A percentile compares a stretch with the other conserved stretches of the same genome.
phyloP scores from a whole-genome alignment of 345 rosid species.

The Acer saccharum region DNA sequence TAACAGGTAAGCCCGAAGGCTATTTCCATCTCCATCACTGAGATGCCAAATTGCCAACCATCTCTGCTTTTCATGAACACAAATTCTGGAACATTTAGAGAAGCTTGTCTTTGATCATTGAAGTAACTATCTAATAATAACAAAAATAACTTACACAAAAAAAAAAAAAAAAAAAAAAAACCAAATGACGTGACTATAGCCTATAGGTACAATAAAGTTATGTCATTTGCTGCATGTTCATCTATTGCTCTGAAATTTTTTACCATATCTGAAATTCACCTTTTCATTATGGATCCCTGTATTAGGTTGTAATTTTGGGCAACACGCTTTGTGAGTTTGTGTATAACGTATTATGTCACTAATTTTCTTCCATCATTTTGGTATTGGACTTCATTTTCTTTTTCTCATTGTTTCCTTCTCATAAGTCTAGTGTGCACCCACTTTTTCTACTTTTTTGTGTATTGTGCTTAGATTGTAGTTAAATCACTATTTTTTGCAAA shows the following conservation, averaged over 20 bases:
- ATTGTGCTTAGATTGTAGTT: conserved; percentile 7
- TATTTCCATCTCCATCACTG: neutral
- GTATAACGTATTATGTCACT: neutral
- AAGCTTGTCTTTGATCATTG: neutral
- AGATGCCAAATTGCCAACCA: neutral
- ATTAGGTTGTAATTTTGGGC: conserved; percentile 6
- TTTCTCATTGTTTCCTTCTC: neutral
- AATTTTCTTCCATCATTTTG: neutral
- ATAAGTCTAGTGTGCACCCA: neutral
- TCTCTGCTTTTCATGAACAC: neutral
- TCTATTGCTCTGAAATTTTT: neutral
- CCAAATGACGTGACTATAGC: neutral
- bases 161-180: no score
- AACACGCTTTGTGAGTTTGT: neutral
- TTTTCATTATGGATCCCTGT: neutral
- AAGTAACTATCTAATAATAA: neutral
- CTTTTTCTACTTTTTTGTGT: neutral
- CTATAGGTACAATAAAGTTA: neutral
- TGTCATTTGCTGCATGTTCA: neutral
- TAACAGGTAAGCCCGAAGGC: neutral
- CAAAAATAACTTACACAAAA: no score
- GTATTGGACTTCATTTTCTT: neutral
- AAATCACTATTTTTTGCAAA: conserved; percentile 19
- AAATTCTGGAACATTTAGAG: neutral
- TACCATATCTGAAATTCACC: neutral